A percentile compares a stretch with the other conserved stretches of the same genome.
Evolutionary conservation across 2,329 filamentous ascomycete species (phyloP).

Genomic region (Aspergillus pseudoviridinutans): DNA sequence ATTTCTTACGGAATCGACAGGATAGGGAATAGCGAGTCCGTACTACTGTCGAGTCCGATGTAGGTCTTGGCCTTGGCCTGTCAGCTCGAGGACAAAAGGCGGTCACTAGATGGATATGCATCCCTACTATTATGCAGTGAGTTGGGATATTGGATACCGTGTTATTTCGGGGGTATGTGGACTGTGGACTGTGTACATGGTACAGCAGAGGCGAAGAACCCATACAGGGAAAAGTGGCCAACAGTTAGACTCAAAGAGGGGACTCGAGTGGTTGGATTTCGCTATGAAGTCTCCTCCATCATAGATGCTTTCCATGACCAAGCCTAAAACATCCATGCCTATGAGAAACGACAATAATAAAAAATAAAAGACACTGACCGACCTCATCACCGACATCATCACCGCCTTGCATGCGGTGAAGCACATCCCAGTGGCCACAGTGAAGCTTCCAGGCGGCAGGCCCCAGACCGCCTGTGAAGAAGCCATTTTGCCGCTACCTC

Average conservation of each 20-base stretch:
- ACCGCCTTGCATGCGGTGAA: slow-evolving; percentile 40
- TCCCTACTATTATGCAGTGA: background rate
- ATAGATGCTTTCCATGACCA: background rate
- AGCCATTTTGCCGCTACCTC: slow-evolving; percentile 32
- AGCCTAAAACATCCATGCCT: background rate
- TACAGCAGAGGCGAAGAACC: background rate
- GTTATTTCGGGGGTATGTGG: background rate
- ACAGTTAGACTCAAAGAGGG: background rate
- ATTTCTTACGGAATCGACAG: background rate
- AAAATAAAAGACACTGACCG: slow-evolving; percentile 12
- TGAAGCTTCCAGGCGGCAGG: slow-evolving; percentile 10
- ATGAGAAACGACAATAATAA: background rate
- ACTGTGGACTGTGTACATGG: background rate
- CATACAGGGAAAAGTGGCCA: background rate
- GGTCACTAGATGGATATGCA: background rate
- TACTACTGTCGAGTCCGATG: background rate
- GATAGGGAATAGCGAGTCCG: background rate
- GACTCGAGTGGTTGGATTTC: background rate
- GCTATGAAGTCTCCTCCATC: background rate
- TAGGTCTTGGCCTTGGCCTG: background rate
- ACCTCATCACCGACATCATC: slow-evolving; percentile 28
- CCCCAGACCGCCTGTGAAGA: slow-evolving; percentile 33
- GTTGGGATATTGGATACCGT: background rate
- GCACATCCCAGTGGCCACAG: slow-evolving; percentile 23
- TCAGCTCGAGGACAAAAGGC: background rate